Percentiles rank a stretch among this genome's conserved stretches.
phyloP scores from a whole-genome alignment of 2,329 filamentous ascomycete species.

The Fusarium transvaalense region DNA sequence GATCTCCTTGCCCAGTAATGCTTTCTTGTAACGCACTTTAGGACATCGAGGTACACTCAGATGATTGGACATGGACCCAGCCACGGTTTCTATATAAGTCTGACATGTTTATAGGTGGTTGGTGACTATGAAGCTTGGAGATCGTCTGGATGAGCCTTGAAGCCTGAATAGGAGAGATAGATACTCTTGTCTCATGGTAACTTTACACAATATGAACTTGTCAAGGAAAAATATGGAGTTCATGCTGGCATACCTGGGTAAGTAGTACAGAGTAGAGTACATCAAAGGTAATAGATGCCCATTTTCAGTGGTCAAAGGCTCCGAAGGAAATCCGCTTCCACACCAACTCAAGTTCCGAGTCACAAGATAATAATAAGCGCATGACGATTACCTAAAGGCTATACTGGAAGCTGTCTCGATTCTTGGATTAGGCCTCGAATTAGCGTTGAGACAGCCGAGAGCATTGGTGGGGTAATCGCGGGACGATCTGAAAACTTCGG shows the following conservation, averaged over 20 bases:
- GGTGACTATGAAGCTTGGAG: neutral
- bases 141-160: neutral
- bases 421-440: neutral
- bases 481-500: constrained; percentile 23
- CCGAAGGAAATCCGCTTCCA: too few species aligned
- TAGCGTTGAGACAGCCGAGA: constrained; percentile 1
- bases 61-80: neutral
- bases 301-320: neutral
- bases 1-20: neutral
- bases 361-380: neutral
- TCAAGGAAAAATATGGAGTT: neutral
- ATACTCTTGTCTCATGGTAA: neutral
- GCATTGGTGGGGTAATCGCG: constrained; percentile 27
- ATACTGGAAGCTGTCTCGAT: neutral
- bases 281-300: neutral
- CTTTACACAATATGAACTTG: neutral
- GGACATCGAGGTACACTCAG: neutral
- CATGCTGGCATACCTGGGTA: neutral
- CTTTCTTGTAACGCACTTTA: neutral
- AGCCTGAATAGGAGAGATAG: neutral
- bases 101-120: neutral
- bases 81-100: neutral
- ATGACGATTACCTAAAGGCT: constrained; percentile 1
- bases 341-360: neutral
- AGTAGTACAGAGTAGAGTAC: neutral